Evolutionary conservation across 495 filamentous ascomycete genomes (phyloP).

Genomic region (Aspergillus mulundensis): DNA sequence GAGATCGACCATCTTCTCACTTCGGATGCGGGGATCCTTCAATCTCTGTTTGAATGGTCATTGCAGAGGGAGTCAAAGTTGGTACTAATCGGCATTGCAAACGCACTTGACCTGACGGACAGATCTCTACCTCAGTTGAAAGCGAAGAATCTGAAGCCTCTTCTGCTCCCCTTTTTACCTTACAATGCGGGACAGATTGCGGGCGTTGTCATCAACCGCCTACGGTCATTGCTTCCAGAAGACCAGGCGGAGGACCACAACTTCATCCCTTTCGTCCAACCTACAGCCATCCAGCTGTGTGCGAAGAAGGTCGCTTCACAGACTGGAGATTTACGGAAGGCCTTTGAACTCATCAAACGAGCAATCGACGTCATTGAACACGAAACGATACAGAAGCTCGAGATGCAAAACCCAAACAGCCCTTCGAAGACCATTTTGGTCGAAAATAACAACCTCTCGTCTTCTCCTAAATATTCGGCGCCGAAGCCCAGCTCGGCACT

Average conservation of each 20-base stretch:
- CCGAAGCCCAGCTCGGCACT: conserved; percentile 42
- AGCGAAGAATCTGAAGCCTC: conserved; percentile 83
- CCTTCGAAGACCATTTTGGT: conserved; percentile 56
- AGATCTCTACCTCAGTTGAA: conserved; percentile 93
- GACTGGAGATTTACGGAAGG: conserved; percentile 90
- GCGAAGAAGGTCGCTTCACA: conserved; percentile 91
- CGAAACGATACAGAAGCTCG: conserved; percentile 58
- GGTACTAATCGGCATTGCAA: conserved; percentile 87
- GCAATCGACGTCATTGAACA: conserved; percentile 85
- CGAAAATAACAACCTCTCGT: conserved; percentile 68
- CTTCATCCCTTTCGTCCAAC: conserved; percentile 84
- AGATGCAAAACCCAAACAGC: conserved; percentile 36
- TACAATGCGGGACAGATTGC: conserved; percentile 90
- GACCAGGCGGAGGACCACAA: conserved; percentile 46
- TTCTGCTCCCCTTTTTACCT: conserved; percentile 85
- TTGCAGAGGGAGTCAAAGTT: conserved; percentile 72
- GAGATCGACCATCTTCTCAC: conserved; percentile 93
- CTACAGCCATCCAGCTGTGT: conserved; percentile 86
- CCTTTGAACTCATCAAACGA: conserved; percentile 87
- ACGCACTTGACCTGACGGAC: conserved; percentile 92
- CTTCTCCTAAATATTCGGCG: conserved; percentile 46
- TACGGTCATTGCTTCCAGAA: conserved; percentile 63
- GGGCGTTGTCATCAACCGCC: conserved; percentile 75
- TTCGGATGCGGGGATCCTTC: conserved; percentile 78
- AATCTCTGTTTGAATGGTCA: conserved; percentile 92